These are phyloP conservation scores for Pythium rhizo-oryzae DNA, from an alignment of 352 stramenopile genomes.

Conservation along the genomic window DNA sequence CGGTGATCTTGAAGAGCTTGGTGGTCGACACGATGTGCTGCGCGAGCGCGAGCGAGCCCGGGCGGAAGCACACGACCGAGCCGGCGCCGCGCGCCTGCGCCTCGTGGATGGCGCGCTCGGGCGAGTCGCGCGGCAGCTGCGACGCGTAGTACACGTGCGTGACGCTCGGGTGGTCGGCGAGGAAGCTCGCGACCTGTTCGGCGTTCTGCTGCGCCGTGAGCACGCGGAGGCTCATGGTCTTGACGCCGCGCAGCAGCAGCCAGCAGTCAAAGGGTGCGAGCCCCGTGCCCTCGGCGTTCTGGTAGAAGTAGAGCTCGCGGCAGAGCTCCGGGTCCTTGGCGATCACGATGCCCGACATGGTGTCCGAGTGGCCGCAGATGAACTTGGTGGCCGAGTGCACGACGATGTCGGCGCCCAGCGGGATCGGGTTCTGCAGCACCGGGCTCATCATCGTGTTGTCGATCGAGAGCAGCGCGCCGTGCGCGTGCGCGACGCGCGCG, in stretches of 20 bases:
- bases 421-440: constrained; percentile 94
- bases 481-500: constrained; percentile 74
- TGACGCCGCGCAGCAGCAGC: constrained; percentile 88
- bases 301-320: constrained; percentile 89
- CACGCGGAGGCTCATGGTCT: constrained; percentile 89
- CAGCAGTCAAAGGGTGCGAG: constrained; percentile 92
- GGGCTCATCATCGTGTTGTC: constrained; percentile 98
- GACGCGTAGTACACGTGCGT: constrained; percentile 92
- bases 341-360: constrained; percentile 94
- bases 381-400: constrained; percentile 99
- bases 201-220: constrained; percentile 90
- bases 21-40: constrained; percentile 91
- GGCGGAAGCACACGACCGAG: constrained; percentile 92
- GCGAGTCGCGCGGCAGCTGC: constrained; percentile 64
- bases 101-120: constrained; percentile 83
- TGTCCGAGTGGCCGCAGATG: constrained; percentile 97
- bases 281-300: constrained; percentile 90
- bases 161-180: constrained; percentile 86
- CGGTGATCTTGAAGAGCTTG: constrained; percentile 96
- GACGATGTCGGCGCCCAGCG: constrained; percentile 95
- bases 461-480: constrained; percentile 87
- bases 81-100: constrained; percentile 82
- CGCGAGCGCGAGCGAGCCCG: constrained; percentile 82
- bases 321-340: constrained; percentile 81
- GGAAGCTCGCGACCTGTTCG: constrained; percentile 85